A percentile compares a stretch with the other conserved stretches of the same genome.
These are phyloP conservation scores for Dissophora globulifera DNA, from an alignment of 192 early-diverging fungal genomes.

Conservation along the genomic window DNA sequence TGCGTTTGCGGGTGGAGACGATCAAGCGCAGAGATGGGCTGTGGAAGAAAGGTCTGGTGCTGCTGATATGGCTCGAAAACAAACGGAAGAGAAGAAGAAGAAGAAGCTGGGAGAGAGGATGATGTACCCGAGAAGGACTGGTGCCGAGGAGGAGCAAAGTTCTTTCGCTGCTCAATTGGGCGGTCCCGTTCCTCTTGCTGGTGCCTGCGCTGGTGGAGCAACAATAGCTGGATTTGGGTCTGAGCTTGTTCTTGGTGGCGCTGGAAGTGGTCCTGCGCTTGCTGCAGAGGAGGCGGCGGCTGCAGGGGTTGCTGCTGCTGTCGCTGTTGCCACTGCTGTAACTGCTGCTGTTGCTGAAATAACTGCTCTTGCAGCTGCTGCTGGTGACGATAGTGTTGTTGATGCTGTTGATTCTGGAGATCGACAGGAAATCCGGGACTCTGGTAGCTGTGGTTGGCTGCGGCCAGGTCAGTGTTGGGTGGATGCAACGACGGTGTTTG, in stretches of 20 bases:
- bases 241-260: constrained; percentile 20
- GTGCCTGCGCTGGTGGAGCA: constrained; percentile 20
- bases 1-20: too few relatives aligned
- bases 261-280: constrained; percentile 6
- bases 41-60: too few relatives aligned
- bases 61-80: background rate
- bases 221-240: constrained; percentile 29
- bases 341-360: constrained; percentile 8
- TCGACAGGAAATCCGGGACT: too few relatives aligned
- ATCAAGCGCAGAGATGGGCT: too few relatives aligned
- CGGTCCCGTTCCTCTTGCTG: background rate
- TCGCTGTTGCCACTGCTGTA: constrained; percentile 8
- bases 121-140: constrained; percentile 8
- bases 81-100: background rate
- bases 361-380: constrained; percentile 3
- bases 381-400: too few relatives aligned
- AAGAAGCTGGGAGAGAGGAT: background rate
- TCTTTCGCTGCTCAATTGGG: constrained; percentile 11
- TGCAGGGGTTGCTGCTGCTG: constrained; percentile 11
- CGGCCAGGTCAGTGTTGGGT: too few relatives aligned
- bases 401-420: too few relatives aligned
- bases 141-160: constrained; percentile 3
- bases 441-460: too few relatives aligned
- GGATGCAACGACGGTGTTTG: too few relatives aligned
- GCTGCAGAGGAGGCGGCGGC: constrained; percentile 8